Base-by-base conservation (phyloP, 257 asterid species). In the Leonotis leonurus region DNA sequence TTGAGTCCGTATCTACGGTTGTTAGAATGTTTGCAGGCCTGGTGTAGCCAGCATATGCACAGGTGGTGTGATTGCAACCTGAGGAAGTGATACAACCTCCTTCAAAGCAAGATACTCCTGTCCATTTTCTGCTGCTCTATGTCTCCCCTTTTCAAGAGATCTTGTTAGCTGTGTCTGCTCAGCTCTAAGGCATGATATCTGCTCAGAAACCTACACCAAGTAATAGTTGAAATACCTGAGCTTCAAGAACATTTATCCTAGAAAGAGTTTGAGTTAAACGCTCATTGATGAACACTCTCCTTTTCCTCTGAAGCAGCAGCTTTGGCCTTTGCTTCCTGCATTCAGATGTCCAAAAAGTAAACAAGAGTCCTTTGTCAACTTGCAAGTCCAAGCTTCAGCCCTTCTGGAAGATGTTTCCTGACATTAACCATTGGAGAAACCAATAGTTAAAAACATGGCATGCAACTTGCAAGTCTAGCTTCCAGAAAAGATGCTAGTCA, bases 131-230 rank as follows among this genome's bases (percentile, higher is more conserved):
- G 85, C 81, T 33, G 97, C 95, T 69, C 85, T 82, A 64, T 89
- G 95, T 70, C 95, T 85, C 80, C 87, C 97, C 83, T 84, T 86
- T 64, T 86, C 97, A 45, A 86, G 94, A 62, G 97, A 86, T 73
- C 83, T 84, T 54, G 88, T 74, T 53, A 87, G 63, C 74, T 89
- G 97, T 27, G 97, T 88, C 85, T 92, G 98, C 82, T 92, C 98
- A 18, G 98, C 83, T 77, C 98, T 84, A 57, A 92, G 95, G 73
- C 98, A 92, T 45, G 97, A 86, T 73, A 88, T 86, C 98, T 91
- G 86, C n/a, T n/a, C 85, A 73, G 29, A 36, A 70, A 24, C 10
- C 30, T 27, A 27, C 30, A 60, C 50, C 37, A 60, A 83, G 84
- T n/a, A n/a, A n/a, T n/a, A n/a, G n/a, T n/a, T n/a, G n/a, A n/a